Evolutionary conservation across 352 stramenopile species (phyloP), one percentile per base, ranked within the genome.

Genomic region (Phytopythium ostracodes): DNA sequence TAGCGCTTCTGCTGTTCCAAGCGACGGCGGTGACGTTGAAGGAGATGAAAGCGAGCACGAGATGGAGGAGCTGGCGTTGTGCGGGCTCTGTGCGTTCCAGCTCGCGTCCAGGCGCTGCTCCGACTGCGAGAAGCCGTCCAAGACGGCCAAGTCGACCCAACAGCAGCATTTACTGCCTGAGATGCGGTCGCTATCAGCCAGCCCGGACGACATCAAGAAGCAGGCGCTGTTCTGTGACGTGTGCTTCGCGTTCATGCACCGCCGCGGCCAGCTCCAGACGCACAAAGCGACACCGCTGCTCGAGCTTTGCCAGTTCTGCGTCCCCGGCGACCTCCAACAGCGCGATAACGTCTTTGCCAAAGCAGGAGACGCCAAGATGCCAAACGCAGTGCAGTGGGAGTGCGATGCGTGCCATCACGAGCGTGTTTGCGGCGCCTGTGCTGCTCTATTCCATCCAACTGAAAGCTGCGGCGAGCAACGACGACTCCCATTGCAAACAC

Each of bases 31-130:
- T 29, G 15, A 60, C 14, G 9, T 15, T 12, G 52, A 36, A 44
- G 25, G 36, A 36, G 47, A 44, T n/a, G 50, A 43, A 25, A 10
- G 42, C 7, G 54, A 63, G 8, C 76, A 86, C 25, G 72, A 80
- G 44, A 67, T 79, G 44, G 72, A 86, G 62, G 38, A 55, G 22
- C 71, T 86, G 31, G 11, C 65, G 20, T 42, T 81, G 4, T 91
- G 81, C 36, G 77, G 81, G 2, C 46, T 91, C 24, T 91, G 81
- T 36, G 70, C 77, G 62, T 89, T 91, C 58, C 79, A 89, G 22
- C 63, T 88, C 22, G 81, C 81, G 1, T 87, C 81, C 6, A 66
- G 77, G 1, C 68, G 75, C 29, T 91, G 79, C 29, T 44, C 67
- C 0, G 66, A 73, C 24, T 91, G 81, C 50, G 52, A 61, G 8